Conservation (phyloP, 2,329 filamentous ascomycete species). For the Coniochaeta pulveracea region DNA sequence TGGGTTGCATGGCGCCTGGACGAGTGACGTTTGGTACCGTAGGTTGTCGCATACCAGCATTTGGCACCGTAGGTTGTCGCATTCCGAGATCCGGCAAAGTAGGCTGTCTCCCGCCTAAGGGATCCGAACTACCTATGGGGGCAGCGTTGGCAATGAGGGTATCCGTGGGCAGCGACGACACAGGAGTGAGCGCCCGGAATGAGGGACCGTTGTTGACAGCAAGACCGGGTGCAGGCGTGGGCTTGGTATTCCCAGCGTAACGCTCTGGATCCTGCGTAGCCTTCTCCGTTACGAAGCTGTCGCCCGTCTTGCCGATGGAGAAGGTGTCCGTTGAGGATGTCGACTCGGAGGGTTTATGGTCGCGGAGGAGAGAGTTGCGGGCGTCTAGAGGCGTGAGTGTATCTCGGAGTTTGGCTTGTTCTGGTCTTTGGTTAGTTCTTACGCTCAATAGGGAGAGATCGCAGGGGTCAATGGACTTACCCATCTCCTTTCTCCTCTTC, state of each 20-base stretch:
- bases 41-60: conserved; percentile 10
- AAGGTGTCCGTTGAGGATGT: conserved; percentile 27
- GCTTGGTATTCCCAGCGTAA: conserved; percentile 12
- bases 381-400: conserved; percentile 78
- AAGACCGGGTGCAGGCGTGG: neutral
- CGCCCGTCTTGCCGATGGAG: conserved; percentile 26
- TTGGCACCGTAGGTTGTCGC: conserved; percentile 23
- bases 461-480: conserved; percentile 39
- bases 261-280: conserved; percentile 22
- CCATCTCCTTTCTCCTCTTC: conserved; percentile 77
- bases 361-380: conserved; percentile 74
- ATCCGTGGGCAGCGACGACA: conserved; percentile 18
- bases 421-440: conserved; percentile 31
- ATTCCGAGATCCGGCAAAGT: conserved; percentile 13
- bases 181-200: conserved; percentile 27
- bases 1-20: too few species aligned
- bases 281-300: conserved; percentile 19
- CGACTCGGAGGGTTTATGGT: conserved; percentile 26
- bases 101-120: too few species aligned
- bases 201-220: conserved; percentile 5
- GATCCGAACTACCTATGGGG: conserved; percentile 21
- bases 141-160: conserved; percentile 27
- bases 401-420: conserved; percentile 70
- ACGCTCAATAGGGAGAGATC: neutral
- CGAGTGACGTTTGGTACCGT: too few species aligned